Conservation (phyloP, 1,284 basidiomycete species). For the Ustilago loliicola region DNA sequence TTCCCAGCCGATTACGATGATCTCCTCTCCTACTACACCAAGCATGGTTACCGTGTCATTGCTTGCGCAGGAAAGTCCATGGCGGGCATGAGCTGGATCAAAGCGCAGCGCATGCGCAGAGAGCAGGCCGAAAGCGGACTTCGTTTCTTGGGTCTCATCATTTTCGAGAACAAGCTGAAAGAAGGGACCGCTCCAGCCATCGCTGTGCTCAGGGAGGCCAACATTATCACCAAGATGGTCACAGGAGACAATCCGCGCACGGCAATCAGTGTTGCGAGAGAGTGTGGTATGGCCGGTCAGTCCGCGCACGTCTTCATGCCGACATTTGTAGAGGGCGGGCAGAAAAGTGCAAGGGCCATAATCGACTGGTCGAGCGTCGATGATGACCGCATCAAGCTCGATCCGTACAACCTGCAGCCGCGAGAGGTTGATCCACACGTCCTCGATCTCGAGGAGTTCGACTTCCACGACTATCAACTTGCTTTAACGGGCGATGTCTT, state of each 20-base stretch:
- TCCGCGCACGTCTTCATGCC: conserved; percentile 94
- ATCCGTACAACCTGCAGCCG: conserved; percentile 82
- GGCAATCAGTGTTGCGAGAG: conserved; percentile 94
- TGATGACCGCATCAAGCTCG: conserved; percentile 85
- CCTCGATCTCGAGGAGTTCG: conserved; percentile 63
- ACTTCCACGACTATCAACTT: conserved; percentile 86
- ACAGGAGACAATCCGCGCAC: conserved; percentile 98
- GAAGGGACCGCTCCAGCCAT: conserved; percentile 92
- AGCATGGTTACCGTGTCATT: conserved; percentile 96
- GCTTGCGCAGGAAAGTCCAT: conserved; percentile 97
- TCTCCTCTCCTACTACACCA: conserved; percentile 94
- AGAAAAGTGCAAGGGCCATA: conserved; percentile 76
- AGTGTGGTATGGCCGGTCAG: conserved; percentile 89
- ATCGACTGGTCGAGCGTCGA: conserved; percentile 95
- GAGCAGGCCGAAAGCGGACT: conserved; percentile 94
- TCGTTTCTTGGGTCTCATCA: conserved; percentile 93
- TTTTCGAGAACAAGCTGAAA: conserved; percentile 99
- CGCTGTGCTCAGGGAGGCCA: conserved; percentile 86
- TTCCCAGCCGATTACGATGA: conserved; percentile 94
- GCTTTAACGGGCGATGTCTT: conserved; percentile 97
- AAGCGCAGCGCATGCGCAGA: conserved; percentile 94
- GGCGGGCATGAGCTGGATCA: conserved; percentile 94
- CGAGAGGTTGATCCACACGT: conserved; percentile 62
- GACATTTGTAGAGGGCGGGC: conserved; percentile 80
- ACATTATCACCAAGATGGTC: conserved; percentile 96